Conservation (phyloP, 306 rosid genomes). For the Malus asiatica region DNA sequence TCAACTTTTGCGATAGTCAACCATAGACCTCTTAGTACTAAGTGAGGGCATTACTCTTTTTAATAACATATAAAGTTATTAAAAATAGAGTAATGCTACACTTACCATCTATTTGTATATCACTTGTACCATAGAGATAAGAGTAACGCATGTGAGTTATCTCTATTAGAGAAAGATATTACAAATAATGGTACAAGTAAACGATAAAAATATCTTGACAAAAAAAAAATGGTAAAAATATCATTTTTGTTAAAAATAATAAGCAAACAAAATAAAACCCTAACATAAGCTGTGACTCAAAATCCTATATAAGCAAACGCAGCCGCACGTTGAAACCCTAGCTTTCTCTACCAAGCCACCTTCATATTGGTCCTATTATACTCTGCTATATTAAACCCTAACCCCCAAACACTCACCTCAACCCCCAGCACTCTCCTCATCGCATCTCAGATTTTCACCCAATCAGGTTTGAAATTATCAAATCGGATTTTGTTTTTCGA, state of each 20-base stretch:
- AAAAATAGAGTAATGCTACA: too few relatives aligned
- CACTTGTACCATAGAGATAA: too few relatives aligned
- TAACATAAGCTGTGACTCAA: slow-evolving; percentile 13
- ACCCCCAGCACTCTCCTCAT: background rate
- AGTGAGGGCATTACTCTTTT: too few relatives aligned
- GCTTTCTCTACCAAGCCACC: slow-evolving; percentile 10
- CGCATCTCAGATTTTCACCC: background rate
- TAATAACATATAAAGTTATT: too few relatives aligned
- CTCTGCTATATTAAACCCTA: slow-evolving; percentile 11
- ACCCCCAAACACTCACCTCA: slow-evolving; percentile 3
- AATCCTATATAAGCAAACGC: slow-evolving; percentile 46
- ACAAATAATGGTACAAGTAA: too few relatives aligned
- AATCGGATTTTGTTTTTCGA: background rate
- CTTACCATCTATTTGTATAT: too few relatives aligned
- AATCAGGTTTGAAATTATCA: slow-evolving; percentile 13
- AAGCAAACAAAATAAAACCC: slow-evolving; percentile 21
- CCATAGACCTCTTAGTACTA: too few relatives aligned
- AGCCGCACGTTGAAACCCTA: slow-evolving; percentile 49
- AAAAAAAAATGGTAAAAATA: too few relatives aligned
- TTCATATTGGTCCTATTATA: background rate
- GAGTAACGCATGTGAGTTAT: accelerated
- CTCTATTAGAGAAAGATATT: accelerated
- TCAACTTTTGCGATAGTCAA: too few relatives aligned
- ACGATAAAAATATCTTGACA: too few relatives aligned
- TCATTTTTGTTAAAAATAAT: too few relatives aligned